Evolutionary conservation across 2,329 filamentous ascomycete species (phyloP).

Genomic region (Epichloe coenophiala): DNA sequence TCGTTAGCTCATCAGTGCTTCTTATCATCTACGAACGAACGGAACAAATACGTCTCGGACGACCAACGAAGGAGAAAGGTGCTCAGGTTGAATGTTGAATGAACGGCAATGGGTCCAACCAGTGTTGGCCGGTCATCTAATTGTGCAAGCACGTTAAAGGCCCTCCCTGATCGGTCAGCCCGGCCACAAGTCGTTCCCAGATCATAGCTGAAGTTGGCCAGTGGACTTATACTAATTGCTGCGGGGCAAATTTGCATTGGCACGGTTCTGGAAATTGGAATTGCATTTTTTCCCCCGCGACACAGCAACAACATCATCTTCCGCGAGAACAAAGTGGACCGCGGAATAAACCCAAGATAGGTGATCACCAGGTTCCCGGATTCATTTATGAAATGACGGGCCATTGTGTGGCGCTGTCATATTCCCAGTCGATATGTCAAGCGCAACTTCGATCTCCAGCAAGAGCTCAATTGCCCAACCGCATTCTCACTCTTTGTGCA

Average conservation of each 20-base stretch:
- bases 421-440: background rate
- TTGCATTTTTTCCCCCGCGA: background rate
- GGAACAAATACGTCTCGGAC: background rate
- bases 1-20: background rate
- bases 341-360: background rate
- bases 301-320: background rate
- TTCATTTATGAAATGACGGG: background rate
- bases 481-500: background rate
- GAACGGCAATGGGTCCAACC: slow-evolving; percentile 5
- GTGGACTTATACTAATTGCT: slow-evolving; percentile 2
- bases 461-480: background rate
- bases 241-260: slow-evolving; percentile 8
- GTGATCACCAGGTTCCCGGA: background rate
- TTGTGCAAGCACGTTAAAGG: slow-evolving; percentile 5
- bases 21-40: background rate
- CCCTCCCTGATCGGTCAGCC: slow-evolving; percentile 11
- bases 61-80: slow-evolving; percentile 4
- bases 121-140: no score
- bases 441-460: no score
- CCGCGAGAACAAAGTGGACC: background rate
- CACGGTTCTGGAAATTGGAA: slow-evolving; percentile 18
- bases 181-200: slow-evolving; percentile 19
- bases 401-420: background rate
- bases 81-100: background rate
- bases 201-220: slow-evolving; percentile 11